phyloP scores from a whole-genome alignment of 805 yeast species.

The Candida maesae region DNA sequence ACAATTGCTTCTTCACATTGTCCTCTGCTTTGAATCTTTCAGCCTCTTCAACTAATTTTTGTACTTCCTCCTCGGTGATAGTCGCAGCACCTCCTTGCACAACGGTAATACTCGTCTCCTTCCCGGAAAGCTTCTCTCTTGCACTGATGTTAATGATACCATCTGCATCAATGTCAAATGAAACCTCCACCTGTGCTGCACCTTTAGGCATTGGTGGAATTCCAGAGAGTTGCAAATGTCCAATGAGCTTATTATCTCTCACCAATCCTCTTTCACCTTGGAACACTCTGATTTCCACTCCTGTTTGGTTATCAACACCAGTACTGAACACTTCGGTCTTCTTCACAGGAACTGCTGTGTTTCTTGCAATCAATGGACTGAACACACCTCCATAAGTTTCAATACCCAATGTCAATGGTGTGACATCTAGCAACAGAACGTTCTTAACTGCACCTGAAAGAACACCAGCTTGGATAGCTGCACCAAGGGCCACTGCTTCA shows the following conservation, averaged over 20 bases:
- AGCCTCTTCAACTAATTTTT: constrained; percentile 62
- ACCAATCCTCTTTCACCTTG: constrained; percentile 83
- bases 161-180: constrained; percentile 79
- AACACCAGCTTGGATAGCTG: constrained; percentile 87
- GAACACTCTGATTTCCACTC: constrained; percentile 72
- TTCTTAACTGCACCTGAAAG: constrained; percentile 79
- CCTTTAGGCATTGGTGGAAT: constrained; percentile 79
- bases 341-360: constrained; percentile 73
- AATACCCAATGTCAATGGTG: constrained; percentile 79
- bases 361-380: constrained; percentile 74
- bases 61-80: constrained; percentile 63
- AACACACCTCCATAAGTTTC: constrained; percentile 84
- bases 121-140: constrained; percentile 71
- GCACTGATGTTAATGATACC: constrained; percentile 82
- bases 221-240: constrained; percentile 66
- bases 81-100: constrained; percentile 63
- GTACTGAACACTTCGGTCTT: constrained; percentile 74
- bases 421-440: constrained; percentile 74
- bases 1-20: constrained; percentile 52
- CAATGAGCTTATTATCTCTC: constrained; percentile 72
- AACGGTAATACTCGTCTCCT: constrained; percentile 71
- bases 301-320: constrained; percentile 82
- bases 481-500: constrained; percentile 90
- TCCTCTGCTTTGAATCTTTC: constrained; percentile 58
- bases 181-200: constrained; percentile 71